Evolutionary conservation across 2,329 filamentous ascomycete species (phyloP).

Genomic region (Colletotrichum coccodes): DNA sequence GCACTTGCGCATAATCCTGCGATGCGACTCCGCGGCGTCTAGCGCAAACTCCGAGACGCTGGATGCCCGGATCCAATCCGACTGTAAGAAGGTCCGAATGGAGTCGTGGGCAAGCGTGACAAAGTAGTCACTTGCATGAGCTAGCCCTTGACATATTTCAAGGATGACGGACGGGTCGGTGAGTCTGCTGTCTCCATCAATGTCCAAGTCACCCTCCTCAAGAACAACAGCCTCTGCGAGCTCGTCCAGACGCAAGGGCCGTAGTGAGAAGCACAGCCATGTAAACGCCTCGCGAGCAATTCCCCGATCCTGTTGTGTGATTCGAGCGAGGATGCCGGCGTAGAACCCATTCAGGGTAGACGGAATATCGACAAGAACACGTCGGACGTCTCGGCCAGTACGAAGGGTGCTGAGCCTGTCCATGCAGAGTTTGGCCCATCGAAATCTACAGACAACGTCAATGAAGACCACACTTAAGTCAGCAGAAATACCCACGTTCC

Average conservation of each 20-base stretch:
- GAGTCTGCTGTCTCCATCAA: conserved; percentile 39
- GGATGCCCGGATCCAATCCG: conserved; percentile 33
- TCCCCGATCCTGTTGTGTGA: conserved; percentile 36
- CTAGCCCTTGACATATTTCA: conserved; percentile 36
- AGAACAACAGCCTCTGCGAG: conserved; percentile 41
- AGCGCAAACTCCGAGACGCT: conserved; percentile 36
- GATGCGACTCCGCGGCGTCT: conserved; percentile 25
- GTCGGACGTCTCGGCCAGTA: conserved; percentile 36
- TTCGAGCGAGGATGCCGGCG: conserved; percentile 36
- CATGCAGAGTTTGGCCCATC: conserved; percentile 42
- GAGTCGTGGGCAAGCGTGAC: conserved; percentile 39
- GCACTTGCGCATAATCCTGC: conserved; percentile 38
- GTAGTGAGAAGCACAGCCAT: conserved; percentile 40
- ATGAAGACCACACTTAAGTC: not conserved
- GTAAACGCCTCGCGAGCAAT: conserved; percentile 39
- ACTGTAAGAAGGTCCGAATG: conserved; percentile 36
- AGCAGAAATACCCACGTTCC: conserved; percentile 36
- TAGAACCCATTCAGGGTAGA: conserved; percentile 38
- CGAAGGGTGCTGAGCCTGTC: conserved; percentile 37
- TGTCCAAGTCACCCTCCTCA: conserved; percentile 35
- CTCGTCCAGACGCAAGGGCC: conserved; percentile 37
- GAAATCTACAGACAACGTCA: conserved; percentile 35
- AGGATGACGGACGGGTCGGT: conserved; percentile 33
- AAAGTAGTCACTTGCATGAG: conserved; percentile 16
- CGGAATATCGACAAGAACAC: conserved; percentile 35